phyloP scores from a whole-genome alignment of 2,329 filamentous ascomycete genomes.

The Xylaria sp. region DNA sequence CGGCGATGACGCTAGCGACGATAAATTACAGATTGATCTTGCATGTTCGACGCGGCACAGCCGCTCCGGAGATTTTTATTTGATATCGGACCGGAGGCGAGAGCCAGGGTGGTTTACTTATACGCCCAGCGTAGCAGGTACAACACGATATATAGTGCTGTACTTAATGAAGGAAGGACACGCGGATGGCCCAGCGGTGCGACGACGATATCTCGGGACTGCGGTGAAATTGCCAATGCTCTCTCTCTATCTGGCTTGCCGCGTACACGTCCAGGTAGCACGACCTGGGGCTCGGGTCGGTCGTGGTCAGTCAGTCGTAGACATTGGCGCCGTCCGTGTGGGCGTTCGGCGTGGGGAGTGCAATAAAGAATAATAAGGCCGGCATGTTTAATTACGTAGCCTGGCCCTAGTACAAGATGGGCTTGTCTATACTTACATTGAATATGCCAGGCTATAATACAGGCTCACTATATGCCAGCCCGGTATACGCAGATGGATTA shows the following conservation, averaged over 20 bases:
- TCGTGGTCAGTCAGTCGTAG: too few species aligned
- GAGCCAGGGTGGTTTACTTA: neutral
- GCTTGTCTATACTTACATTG: too few species aligned
- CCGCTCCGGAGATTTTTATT: constrained; percentile 12
- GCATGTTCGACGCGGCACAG: constrained; percentile 11
- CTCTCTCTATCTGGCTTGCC: neutral
- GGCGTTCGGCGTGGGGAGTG: neutral
- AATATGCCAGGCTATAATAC: too few species aligned
- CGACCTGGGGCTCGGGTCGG: too few species aligned
- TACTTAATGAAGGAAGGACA: too few species aligned
- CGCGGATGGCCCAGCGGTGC: too few species aligned
- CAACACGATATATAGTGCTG: neutral
- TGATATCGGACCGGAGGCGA: constrained; percentile 1
- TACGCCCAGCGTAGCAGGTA: neutral
- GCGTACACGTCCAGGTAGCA: neutral
- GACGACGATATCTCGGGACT: neutral
- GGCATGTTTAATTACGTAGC: constrained; percentile 21
- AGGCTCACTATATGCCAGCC: too few species aligned
- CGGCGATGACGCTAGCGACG: neutral
- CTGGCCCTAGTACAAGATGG: constrained; percentile 14
- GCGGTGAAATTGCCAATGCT: neutral
- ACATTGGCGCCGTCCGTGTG: neutral
- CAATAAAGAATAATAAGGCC: constrained; percentile 18
- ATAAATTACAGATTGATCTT: constrained; percentile 12
- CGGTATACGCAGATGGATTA: too few species aligned